A percentile compares a stretch with the other conserved stretches of the same genome.
phyloP scores from a whole-genome alignment of 441 rosid species.

The Brassica balearica region DNA sequence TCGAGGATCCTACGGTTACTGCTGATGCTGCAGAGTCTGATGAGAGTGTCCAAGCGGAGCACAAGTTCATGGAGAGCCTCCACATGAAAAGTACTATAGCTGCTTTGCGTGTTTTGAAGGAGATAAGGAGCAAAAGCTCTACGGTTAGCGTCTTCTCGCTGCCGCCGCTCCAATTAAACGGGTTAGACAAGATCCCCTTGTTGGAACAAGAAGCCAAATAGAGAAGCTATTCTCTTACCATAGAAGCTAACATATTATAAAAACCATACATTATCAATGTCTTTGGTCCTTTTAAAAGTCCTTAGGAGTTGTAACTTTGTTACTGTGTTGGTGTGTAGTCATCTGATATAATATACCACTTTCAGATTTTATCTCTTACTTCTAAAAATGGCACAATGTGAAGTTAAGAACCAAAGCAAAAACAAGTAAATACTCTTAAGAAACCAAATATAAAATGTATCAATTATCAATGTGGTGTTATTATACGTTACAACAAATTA shows the following conservation, averaged over 20 bases:
- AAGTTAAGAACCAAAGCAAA: conserved; percentile 1
- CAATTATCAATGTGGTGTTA: background rate
- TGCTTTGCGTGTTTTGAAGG: conserved; percentile 71
- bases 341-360: conserved; percentile 19
- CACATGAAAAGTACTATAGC: conserved; percentile 74
- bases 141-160: conserved; percentile 74
- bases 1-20: conserved; percentile 38
- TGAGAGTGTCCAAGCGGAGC: conserved; percentile 50
- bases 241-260: conserved; percentile 29
- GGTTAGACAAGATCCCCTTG: conserved; percentile 57
- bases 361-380: background rate
- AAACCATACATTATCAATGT: conserved; percentile 6
- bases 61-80: conserved; percentile 63
- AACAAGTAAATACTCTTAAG: conserved; percentile 6
- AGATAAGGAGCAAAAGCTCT: conserved; percentile 78
- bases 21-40: conserved; percentile 33
- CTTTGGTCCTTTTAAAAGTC: conserved; percentile 17
- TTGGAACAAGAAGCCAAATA: conserved; percentile 70
- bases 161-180: conserved; percentile 73
- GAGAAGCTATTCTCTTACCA: background rate
- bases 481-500: conserved; percentile 22
- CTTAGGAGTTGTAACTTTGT: conserved; percentile 27
- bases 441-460: background rate
- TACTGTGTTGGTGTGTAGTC: conserved; percentile 24
- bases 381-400: too few relatives aligned